Conservation (phyloP, 352 stramenopile genomes). For the Phytophthora ohioensis region DNA sequence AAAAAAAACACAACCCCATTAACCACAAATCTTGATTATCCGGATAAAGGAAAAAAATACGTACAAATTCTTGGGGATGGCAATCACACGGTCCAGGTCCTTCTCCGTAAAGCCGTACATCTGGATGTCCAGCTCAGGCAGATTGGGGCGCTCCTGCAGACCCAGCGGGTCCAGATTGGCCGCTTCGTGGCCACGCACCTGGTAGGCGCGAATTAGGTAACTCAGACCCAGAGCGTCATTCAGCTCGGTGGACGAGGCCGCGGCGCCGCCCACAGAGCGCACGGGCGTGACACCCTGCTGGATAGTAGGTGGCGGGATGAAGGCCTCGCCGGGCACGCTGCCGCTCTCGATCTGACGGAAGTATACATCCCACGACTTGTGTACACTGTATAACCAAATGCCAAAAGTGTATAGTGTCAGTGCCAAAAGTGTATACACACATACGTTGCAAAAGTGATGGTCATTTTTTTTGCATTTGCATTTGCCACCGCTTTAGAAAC, state of each 20-base stretch:
- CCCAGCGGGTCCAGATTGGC: slow-evolving; percentile 98
- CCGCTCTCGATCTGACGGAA: slow-evolving; percentile 86
- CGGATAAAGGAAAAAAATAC: slow-evolving; percentile 25
- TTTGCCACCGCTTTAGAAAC: slow-evolving; percentile 28
- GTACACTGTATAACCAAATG: slow-evolving; percentile 55
- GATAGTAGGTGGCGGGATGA: slow-evolving; percentile 85
- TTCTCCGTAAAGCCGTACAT: slow-evolving; percentile 94
- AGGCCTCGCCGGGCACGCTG: slow-evolving; percentile 80
- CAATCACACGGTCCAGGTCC: slow-evolving; percentile 91
- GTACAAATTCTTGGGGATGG: slow-evolving; percentile 90
- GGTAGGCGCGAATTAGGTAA: slow-evolving; percentile 98
- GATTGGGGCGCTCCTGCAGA: slow-evolving; percentile 68
- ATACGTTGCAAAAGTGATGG: slow-evolving; percentile 11
- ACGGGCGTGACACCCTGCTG: slow-evolving; percentile 78
- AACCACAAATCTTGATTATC: neutral
- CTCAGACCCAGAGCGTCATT: slow-evolving; percentile 93
- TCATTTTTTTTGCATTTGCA: neutral
- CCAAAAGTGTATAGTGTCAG: slow-evolving; percentile 10
- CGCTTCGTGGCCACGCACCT: slow-evolving; percentile 96
- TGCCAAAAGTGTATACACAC: slow-evolving; percentile 3
- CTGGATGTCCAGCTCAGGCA: slow-evolving; percentile 91
- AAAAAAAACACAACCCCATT: slow-evolving; percentile 2
- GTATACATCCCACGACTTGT: slow-evolving; percentile 91
- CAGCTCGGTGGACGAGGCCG: slow-evolving; percentile 49
- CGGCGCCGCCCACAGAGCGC: slow-evolving; percentile 47